Base-by-base conservation (phyloP, 2,329 filamentous ascomycete species). In the Neofusicoccum umdonicola region DNA sequence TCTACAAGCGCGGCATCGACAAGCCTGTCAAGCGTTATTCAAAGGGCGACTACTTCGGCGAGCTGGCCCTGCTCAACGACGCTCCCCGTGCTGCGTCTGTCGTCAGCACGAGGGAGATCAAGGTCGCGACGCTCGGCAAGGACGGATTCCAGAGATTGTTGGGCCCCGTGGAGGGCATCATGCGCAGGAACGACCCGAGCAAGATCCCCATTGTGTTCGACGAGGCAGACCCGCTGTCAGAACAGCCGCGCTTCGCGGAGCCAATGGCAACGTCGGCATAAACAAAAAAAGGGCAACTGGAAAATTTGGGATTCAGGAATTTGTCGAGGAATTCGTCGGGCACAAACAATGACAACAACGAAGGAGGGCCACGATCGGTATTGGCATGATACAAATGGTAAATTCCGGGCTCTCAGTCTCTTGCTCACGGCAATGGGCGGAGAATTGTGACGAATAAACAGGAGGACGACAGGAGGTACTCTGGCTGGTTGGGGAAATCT, bases 21-120 rank as follows among this genome's bases (percentile, higher is more conserved):
- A 82, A 86, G 66, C 84, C 89, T 2, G 89, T 98, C 68, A 92
- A 92, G 74, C 83, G 87, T 62, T 98, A 98, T 78, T 85, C 83
- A 68, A 95, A 96, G 79, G 95, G 95, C 35, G 95, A 97, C 74
- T 99, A 95, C 82, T 99, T 99, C 79, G 95, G 95, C 67, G 95
- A 99, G 80, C 83, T 99, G 67, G 95, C 95, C 6, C 80, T 99
- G 73, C 84, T 98, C 70, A 96, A 98, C 70, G 94, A 99, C 74
- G 91, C 92, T 63, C 95, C 95, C 8, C 89, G 95, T 74, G 94
- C 94, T 42, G 95, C 95, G 58, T 96, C 90, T 70, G 88, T 99
- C 61, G 82, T 96, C 52, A 91, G 91, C 71, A 85, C 87, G 77
- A 91, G 90, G 6, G 91, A 97, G 68, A 90, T 96, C 75, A 98